Percentiles rank a stretch among this genome's conserved stretches.
These are phyloP conservation scores for Cutaneotrichosporon dermatis DNA, from an alignment of 1,284 basidiomycete genomes.

Conservation along the genomic window DNA sequence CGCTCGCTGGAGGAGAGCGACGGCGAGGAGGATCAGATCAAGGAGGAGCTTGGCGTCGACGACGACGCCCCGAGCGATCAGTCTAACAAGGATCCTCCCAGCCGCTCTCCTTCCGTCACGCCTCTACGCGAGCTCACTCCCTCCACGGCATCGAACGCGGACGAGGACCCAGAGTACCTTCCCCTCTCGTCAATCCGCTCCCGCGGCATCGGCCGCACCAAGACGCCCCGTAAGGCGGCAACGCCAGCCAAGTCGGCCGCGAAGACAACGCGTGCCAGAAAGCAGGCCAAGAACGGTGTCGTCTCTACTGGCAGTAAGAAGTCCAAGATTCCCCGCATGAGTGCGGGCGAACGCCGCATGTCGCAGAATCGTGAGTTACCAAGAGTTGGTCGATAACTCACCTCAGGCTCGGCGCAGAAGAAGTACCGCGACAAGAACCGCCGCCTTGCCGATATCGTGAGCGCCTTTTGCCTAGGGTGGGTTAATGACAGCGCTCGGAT, in stretches of 20 bases:
- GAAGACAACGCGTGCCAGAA: not conserved
- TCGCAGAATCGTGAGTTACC: constrained; percentile 7
- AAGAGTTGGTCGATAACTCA: too few relatives aligned
- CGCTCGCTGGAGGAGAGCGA: not conserved
- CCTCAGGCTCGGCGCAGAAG: constrained; percentile 8
- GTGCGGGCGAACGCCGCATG: constrained; percentile 12
- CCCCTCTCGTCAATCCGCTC: not conserved
- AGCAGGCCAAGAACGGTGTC: not conserved
- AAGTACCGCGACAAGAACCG: constrained; percentile 20
- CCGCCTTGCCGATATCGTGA: constrained; percentile 5
- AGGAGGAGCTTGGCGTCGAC: not conserved
- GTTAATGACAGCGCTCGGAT: constrained; percentile 10
- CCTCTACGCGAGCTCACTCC: constrained; percentile 1
- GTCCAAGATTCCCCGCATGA: not conserved
- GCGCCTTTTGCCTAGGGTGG: not conserved
- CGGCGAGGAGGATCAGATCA: not conserved
- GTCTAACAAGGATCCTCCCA: too few relatives aligned
- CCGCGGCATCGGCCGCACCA: not conserved
- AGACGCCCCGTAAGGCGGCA: not conserved
- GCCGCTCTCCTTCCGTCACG: not conserved
- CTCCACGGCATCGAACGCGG: not conserved
- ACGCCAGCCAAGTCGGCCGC: not conserved
- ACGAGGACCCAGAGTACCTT: not conserved
- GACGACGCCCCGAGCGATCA: not conserved
- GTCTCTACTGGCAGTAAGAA: not conserved